Conservation (phyloP, 805 yeast genomes). For the Saturnispora hagleri region DNA sequence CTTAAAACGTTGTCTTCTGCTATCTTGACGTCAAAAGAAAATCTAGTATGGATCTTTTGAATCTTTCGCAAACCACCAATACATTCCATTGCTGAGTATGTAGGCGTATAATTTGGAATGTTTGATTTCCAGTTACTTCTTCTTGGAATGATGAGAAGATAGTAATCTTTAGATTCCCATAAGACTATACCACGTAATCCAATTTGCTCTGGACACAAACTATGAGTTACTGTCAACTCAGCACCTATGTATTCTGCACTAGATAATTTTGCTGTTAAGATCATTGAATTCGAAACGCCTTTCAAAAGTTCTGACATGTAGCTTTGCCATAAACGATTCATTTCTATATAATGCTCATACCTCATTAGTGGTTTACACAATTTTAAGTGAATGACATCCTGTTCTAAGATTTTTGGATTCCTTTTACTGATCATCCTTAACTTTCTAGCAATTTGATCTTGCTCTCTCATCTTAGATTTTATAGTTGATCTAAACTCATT, state of each 20-base stretch:
- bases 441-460: constrained; percentile 30
- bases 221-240: constrained; percentile 44
- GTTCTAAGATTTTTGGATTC: constrained; percentile 17
- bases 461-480: constrained; percentile 29
- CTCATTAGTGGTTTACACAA: constrained; percentile 21
- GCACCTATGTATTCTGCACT: constrained; percentile 81
- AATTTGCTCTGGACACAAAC: constrained; percentile 46
- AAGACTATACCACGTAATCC: constrained; percentile 69
- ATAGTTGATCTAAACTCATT: constrained; percentile 36
- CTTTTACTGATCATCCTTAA: constrained; percentile 23
- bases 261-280: constrained; percentile 47
- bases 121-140: constrained; percentile 29
- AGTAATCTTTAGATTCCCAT: constrained; percentile 74
- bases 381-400: constrained; percentile 17
- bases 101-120: constrained; percentile 13
- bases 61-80: constrained; percentile 60
- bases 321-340: constrained; percentile 64
- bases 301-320: constrained; percentile 53
- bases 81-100: constrained; percentile 20
- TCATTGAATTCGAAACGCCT: constrained; percentile 17
- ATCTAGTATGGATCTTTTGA: constrained; percentile 59
- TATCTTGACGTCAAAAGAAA: constrained; percentile 36
- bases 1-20: constrained; percentile 21
- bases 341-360: constrained; percentile 42
- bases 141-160: constrained; percentile 49